Conservation (phyloP, 805 yeast species). For the Saccharomycopsis oosterbeekiorum region DNA sequence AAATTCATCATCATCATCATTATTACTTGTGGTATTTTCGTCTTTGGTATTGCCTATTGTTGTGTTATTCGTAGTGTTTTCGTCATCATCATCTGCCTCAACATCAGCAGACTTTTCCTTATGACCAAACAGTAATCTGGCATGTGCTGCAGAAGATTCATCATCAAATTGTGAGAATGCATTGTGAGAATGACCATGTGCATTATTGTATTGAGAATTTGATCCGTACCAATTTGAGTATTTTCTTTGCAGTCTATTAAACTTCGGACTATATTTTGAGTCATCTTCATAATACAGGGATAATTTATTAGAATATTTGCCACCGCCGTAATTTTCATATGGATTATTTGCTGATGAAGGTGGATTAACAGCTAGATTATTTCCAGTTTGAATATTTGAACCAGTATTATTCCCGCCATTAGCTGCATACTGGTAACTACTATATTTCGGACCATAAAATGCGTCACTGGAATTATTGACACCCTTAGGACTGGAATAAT, state of each 20-base stretch:
- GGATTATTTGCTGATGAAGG: neutral
- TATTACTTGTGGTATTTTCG: neutral
- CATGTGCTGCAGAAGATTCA: neutral
- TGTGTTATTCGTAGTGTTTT: neutral
- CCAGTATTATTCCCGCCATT: neutral
- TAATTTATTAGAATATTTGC: neutral
- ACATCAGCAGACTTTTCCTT: neutral
- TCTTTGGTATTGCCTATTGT: neutral
- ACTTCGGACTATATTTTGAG: neutral
- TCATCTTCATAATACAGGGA: neutral
- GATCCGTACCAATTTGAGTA: neutral
- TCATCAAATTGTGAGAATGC: neutral
- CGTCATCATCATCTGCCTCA: neutral
- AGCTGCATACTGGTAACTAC: neutral
- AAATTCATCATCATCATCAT: neutral
- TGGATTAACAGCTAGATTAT: neutral
- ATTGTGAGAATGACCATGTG: neutral
- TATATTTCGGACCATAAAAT: neutral
- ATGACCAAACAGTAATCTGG: neutral
- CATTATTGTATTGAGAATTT: neutral
- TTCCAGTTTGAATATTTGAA: neutral
- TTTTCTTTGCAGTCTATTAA: neutral
- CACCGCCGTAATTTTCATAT: neutral
- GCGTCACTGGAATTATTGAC: neutral
- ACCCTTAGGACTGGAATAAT: neutral